Evolutionary conservation across 202 grass and related monocot species (phyloP), one percentile per base, ranked within the genome.

Genomic region (Carex arenaria): DNA sequence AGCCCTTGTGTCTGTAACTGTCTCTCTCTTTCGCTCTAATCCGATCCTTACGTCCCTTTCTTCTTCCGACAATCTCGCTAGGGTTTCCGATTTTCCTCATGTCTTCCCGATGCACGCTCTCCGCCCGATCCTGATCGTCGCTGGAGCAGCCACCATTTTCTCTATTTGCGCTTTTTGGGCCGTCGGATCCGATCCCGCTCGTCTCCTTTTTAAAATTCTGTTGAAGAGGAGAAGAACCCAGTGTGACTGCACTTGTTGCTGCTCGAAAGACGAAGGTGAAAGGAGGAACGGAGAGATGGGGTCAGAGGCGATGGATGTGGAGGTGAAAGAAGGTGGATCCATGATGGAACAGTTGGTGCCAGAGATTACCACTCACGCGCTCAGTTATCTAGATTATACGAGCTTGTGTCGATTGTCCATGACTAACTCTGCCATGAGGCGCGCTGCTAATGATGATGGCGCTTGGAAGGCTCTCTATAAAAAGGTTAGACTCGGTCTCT

Each of bases 301-400:
- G 6, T 67, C 86, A 3, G 84, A 82, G 31, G 75, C 72, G 17
- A 88, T 88, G 68, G 89, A 84, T 73, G 81, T 68, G 82, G 85
- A 61, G 67, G 66, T 17, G 13, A 68, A 57, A 20, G 85, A 55
- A 38, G 88, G 88, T 7, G 69, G 66, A 32, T 99, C 96, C 85
- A 99, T 99, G 96, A 94, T 99, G 93, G 93, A 99, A 81, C 96
- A 96, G 83, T 85, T 99, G 85, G 96, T 96, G 85, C 96, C 93
- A 40, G 93, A 99, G 89, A 96, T 99, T 61, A 96, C 93, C 47
- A 99, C 91, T 65, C 93, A 99, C 72, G 93, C 91, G 28, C 96
- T 99, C 57, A 99, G 93, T 80, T 99, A 94, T 87, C 87, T 99
- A 45, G 96, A 98, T 80, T 98, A 84, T 59, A 98, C 90, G 55